Base-by-base conservation (phyloP, 495 filamentous ascomycete genomes). In the Hyaloscypha bicolor region DNA sequence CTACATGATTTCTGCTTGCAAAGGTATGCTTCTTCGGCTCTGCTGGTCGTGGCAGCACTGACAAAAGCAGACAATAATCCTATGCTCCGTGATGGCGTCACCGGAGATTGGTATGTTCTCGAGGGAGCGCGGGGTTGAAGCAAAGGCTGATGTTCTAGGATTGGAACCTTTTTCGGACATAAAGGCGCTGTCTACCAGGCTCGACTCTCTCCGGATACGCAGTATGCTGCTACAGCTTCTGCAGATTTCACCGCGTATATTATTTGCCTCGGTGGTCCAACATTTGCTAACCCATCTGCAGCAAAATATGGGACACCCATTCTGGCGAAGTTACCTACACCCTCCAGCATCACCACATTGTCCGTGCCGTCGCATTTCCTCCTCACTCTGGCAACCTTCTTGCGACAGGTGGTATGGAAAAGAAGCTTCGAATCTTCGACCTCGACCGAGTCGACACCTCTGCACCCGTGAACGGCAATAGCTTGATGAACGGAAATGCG, bases 151-250 rank as follows among this genome's bases (percentile, higher is more conserved):
- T 35, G 16, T 53, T 59, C 25, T 67, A 91, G 91, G 95, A 98
- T 99, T 69, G 95, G 95, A 42, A 99, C 96, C 45, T 98, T 98
- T 73, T 87, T 99, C 62, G 94, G 95, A 55, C 95, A 99, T 80
- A 98, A 99, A 81, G 95, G 95, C 67, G 95, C 95, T 21, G 93
- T 97, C 60, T 99, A 94, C 92, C 93, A 97, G 81, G 91, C 93
- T 31, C 86, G 94, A 62, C 85, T 98, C 12, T 97, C 93, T 51
- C 86, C 91, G 30, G 95, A 98, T 78, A 92, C 93, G 8, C 86
- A 87, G 37, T 88, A 93, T 39, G 93, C 96, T 67, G 94, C 93
- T 12, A 98, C 95, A 31, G 95, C 90, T 32, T 94, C 93, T 25
- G 95, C 95, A 52, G 95, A 99, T 77, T 99, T 99, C 80, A 94